Evolutionary conservation across 2,329 filamentous ascomycete genomes (phyloP).

Genomic region (Macrophomina pseudophaseolina): DNA sequence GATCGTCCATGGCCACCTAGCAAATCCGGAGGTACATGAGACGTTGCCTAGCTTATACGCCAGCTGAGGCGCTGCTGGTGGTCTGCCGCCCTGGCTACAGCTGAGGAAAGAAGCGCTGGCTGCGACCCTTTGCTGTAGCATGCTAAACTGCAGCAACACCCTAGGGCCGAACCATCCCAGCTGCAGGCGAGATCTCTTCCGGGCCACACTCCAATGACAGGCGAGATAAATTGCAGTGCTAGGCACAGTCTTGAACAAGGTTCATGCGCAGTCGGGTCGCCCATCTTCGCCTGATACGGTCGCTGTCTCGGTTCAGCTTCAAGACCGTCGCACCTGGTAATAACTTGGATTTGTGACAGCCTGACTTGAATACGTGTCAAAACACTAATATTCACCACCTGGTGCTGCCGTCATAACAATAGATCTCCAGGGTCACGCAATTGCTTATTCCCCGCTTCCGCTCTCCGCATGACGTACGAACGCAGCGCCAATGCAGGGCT

Average conservation of each 20-base stretch:
- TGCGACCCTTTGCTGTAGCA: neutral
- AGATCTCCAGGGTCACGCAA: too few species aligned
- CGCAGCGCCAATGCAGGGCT: neutral
- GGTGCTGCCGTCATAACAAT: neutral
- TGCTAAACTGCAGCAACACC: neutral
- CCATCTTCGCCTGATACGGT: neutral
- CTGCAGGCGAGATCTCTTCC: neutral
- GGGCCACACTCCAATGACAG: neutral
- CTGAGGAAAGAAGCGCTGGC: too few species aligned
- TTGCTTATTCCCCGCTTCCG: neutral
- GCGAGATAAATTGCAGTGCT: neutral
- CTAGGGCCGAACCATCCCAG: neutral
- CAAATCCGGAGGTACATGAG: too few species aligned
- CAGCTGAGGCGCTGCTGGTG: too few species aligned
- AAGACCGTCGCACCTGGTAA: neutral
- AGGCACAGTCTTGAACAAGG: neutral
- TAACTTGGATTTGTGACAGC: neutral
- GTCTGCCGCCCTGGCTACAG: too few species aligned
- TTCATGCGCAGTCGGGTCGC: neutral
- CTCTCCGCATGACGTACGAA: neutral
- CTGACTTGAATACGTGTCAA: neutral
- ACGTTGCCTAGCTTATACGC: too few species aligned
- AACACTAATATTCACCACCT: neutral
- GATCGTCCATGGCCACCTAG: too few species aligned
- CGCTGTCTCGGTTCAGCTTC: neutral